Evolutionary conservation across 495 filamentous ascomycete genomes (phyloP).

Genomic region (Penicillium coffeae): DNA sequence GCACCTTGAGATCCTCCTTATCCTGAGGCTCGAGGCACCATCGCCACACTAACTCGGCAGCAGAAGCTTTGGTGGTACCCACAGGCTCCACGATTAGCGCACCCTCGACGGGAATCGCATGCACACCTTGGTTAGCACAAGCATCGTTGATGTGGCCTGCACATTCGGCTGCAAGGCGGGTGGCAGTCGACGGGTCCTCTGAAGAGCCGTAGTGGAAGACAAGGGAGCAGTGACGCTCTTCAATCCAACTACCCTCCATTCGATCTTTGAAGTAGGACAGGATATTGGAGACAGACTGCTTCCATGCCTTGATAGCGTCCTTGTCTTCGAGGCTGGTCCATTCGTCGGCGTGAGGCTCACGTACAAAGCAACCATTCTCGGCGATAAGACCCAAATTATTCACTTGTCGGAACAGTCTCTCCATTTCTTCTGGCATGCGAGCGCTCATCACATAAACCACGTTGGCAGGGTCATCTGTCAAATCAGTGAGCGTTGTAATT

Average conservation of each 20-base stretch:
- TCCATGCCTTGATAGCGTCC: conserved; percentile 66
- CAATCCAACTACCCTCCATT: conserved; percentile 79
- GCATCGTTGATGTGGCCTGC: conserved; percentile 92
- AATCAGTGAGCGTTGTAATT: conserved; percentile 71
- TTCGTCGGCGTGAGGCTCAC: conserved; percentile 56
- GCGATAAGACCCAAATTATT: conserved; percentile 80
- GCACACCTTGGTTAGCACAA: conserved; percentile 74
- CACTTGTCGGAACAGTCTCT: conserved; percentile 73
- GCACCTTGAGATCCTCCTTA: conserved; percentile 31
- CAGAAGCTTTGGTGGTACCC: conserved; percentile 80
- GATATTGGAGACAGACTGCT: conserved; percentile 68
- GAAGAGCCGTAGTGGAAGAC: conserved; percentile 83
- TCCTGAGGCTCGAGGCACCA: conserved; percentile 41
- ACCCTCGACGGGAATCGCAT: conserved; percentile 74
- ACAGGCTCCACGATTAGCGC: conserved; percentile 76
- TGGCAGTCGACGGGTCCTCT: conserved; percentile 67
- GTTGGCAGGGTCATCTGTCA: conserved; percentile 72
- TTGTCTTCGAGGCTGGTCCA: conserved; percentile 75
- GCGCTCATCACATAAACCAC: conserved; percentile 93
- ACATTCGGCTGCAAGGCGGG: conserved; percentile 76
- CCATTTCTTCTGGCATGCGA: conserved; percentile 79
- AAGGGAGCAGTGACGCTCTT: conserved; percentile 79
- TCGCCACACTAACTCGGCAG: conserved; percentile 63
- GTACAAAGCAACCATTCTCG: conserved; percentile 88
- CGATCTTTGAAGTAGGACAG: conserved; percentile 84